These are phyloP conservation scores for Coprinellus micaceus DNA, from an alignment of 768 basidiomycete species.

Conservation along the genomic window DNA sequence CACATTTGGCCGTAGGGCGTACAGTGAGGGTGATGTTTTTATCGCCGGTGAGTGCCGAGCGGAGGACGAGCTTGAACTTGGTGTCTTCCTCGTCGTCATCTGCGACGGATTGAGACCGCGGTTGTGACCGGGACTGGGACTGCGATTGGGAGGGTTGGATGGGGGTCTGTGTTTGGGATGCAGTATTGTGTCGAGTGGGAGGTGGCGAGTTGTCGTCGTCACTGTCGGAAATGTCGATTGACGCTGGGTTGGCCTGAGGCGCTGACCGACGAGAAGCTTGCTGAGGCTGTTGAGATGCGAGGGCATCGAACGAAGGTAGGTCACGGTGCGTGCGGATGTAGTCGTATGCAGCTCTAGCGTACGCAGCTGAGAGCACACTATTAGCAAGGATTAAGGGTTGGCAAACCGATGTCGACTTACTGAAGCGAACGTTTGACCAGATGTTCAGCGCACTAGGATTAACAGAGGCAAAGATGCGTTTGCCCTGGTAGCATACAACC, in stretches of 20 bases:
- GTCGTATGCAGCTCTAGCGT: slow-evolving; percentile 57
- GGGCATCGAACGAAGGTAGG: slow-evolving; percentile 5
- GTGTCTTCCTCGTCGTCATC: slow-evolving; percentile 46
- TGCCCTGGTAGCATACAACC: slow-evolving; percentile 57
- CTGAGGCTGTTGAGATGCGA: slow-evolving; percentile 8
- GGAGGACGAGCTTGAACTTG: slow-evolving; percentile 64
- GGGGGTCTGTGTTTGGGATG: not conserved
- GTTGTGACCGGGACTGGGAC: not conserved
- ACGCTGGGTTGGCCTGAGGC: slow-evolving; percentile 15
- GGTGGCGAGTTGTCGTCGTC: slow-evolving; percentile 17
- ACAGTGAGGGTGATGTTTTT: slow-evolving; percentile 65
- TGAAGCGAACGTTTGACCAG: slow-evolving; percentile 65
- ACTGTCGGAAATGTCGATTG: slow-evolving; percentile 24
- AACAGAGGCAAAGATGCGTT: slow-evolving; percentile 65
- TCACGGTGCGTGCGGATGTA: slow-evolving; percentile 45
- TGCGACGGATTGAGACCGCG: slow-evolving; percentile 27
- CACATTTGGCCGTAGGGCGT: slow-evolving; percentile 71
- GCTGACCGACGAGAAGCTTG: too few species aligned
- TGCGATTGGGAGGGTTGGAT: not conserved
- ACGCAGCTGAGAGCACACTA: slow-evolving; percentile 49
- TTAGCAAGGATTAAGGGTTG: not conserved
- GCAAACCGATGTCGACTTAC: too few species aligned
- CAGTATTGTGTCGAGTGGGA: not conserved
- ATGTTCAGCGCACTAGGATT: slow-evolving; percentile 64
- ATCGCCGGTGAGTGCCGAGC: slow-evolving; percentile 45